Conservation (phyloP, 306 rosid genomes). For the Trichosanthes cucumerina region DNA sequence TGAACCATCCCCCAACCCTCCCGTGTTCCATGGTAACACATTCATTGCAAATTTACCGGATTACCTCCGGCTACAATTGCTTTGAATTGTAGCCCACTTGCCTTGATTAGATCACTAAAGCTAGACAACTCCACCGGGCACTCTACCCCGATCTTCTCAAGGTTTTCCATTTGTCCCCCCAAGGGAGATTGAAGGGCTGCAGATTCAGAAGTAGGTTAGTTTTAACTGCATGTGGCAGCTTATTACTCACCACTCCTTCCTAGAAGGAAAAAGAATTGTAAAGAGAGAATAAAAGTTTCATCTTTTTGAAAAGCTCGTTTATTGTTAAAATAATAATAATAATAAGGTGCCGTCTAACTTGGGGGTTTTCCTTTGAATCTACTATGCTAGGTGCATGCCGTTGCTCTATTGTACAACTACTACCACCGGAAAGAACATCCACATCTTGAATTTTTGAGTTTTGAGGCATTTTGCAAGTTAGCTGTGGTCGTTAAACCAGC, state of each 20-base stretch:
- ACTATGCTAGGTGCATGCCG: constrained; percentile 59
- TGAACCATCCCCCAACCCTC: too few relatives aligned
- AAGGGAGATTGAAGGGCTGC: too few relatives aligned
- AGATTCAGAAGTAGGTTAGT: not conserved
- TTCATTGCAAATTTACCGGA: too few relatives aligned
- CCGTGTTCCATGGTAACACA: too few relatives aligned
- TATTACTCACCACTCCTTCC: not conserved
- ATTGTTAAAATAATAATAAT: not conserved
- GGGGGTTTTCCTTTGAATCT: constrained; percentile 13
- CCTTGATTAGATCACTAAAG: too few relatives aligned
- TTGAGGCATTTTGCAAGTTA: constrained; percentile 64
- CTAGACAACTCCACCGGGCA: too few relatives aligned
- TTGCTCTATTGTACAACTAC: constrained; percentile 68
- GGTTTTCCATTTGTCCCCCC: too few relatives aligned
- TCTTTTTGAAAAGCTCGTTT: not conserved
- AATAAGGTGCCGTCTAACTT: not conserved
- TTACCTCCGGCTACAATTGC: too few relatives aligned
- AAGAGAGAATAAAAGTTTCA: not conserved
- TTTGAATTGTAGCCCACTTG: too few relatives aligned
- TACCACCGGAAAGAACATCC: constrained; percentile 56
- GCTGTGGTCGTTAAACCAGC: constrained; percentile 46
- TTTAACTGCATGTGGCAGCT: not conserved
- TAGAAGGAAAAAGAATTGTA: not conserved
- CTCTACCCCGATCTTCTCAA: too few relatives aligned
- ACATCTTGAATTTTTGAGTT: constrained; percentile 39